Conservation (phyloP, 192 early-diverging fungal species). For the Gamsiella multidivaricata region DNA sequence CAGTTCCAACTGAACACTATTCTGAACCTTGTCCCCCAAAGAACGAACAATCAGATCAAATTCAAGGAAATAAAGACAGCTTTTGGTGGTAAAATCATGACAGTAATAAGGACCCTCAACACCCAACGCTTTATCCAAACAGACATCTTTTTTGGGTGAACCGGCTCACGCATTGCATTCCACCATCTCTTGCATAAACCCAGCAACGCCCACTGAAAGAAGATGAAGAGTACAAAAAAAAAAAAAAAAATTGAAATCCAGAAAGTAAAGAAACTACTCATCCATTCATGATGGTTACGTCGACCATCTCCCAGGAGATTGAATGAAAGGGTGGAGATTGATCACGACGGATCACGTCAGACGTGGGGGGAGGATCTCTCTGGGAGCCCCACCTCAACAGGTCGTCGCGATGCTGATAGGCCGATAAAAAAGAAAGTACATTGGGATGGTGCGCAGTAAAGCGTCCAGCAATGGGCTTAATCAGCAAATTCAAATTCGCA, state of each 20-base stretch:
- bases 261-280: slow-evolving; percentile 1
- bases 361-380: neutral
- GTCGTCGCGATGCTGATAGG: too few relatives aligned
- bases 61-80: too few relatives aligned
- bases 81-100: too few relatives aligned
- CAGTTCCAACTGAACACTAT: too few relatives aligned
- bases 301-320: neutral
- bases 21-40: too few relatives aligned
- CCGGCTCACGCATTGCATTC: neutral
- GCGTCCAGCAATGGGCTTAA: too few relatives aligned
- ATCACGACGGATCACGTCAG: slow-evolving; percentile 53
- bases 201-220: neutral
- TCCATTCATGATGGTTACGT: slow-evolving; percentile 14
- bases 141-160: neutral
- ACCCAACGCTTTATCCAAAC: neutral
- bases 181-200: neutral
- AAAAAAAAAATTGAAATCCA: neutral
- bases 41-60: too few relatives aligned
- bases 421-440: neutral
- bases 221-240: neutral
- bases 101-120: too few relatives aligned
- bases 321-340: slow-evolving; percentile 2
- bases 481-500: too few relatives aligned
- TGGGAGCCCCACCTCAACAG: too few relatives aligned
- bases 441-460: too few relatives aligned